Evolutionary conservation across 306 rosid genomes (phyloP), one percentile per base, ranked within the genome.

Genomic region (Styphnolobium japonicum): DNA sequence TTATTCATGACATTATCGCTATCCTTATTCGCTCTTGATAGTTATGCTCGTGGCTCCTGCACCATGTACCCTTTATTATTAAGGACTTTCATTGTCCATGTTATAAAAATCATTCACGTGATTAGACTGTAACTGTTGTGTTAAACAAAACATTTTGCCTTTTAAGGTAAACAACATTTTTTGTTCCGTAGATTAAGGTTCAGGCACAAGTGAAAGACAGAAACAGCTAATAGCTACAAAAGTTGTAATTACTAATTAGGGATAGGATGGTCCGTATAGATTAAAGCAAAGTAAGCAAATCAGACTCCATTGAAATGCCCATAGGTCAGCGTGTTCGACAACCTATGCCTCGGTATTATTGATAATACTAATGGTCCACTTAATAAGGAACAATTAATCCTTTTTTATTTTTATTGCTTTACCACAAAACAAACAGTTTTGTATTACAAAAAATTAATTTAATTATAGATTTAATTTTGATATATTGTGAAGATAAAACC

Each of bases 171-270:
- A 66, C 40, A 52, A 2, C 1, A 51, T 0, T 64, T 60, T 42
- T 8, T 15, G 27, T 6, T 34, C 62, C 83, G 63, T 79, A 34
- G 71, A 69, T 69, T 69, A 67, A 23, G 82, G 82, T 45, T 53
- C 45, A 29, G 63, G 61, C 71, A 79, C 45, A 31, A 69, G 16
- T n/a, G 19, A 27, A n/a, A 56, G 21, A 73, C 31, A 7, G 37
- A 71, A 71, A 15, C 5, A 21, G 39, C 43, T 21, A 68, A 16
- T 14, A 71, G 33, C 4, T 36, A 18, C 16, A 23, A 4, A 19
- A 40, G 79, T 25, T 14, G 39, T 23, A 72, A 52, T 33, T 56
- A 23, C 7, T 16, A 10, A 10, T 22, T 62, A 45, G n/a, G 39
- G 10, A 23, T 6, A n/a, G 67, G 42, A 15, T 63, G 51, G 31